Conservation (phyloP, 1,139 yeast species). For the Taphrina sp. region DNA sequence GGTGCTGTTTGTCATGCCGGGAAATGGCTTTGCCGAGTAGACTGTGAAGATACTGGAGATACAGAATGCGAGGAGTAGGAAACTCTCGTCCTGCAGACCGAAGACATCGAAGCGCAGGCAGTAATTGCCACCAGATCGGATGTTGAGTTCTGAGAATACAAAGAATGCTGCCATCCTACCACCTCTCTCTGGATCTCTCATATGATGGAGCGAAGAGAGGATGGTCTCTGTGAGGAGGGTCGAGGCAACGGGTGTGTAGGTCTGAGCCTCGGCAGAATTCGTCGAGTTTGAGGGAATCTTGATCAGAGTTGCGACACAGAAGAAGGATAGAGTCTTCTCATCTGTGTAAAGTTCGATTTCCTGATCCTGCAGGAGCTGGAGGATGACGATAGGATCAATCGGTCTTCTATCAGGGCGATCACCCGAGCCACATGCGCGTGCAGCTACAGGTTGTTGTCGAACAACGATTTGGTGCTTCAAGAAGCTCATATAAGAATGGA, state of each 20-base stretch:
- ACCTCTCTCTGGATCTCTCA: slow-evolving; percentile 11
- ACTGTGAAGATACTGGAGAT: slow-evolving; percentile 42
- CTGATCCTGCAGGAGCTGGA: slow-evolving; percentile 11
- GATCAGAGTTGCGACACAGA: slow-evolving; percentile 12
- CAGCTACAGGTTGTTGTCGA: slow-evolving; percentile 31
- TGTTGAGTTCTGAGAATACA: slow-evolving; percentile 44
- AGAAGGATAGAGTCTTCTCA: slow-evolving; percentile 19
- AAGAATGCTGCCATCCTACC: slow-evolving; percentile 39
- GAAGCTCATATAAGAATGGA: background rate
- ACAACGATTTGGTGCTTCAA: slow-evolving; percentile 4
- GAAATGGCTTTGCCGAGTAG: slow-evolving; percentile 46
- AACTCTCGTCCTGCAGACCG: slow-evolving; percentile 12
- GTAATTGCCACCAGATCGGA: slow-evolving; percentile 45
- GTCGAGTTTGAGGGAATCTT: background rate
- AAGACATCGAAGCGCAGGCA: slow-evolving; percentile 42
- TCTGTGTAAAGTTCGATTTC: slow-evolving; percentile 6
- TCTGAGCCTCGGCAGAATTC: background rate
- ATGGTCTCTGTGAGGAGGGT: slow-evolving; percentile 17
- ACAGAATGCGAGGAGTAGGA: slow-evolving; percentile 37
- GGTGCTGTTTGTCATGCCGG: slow-evolving; percentile 41
- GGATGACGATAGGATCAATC: slow-evolving; percentile 27
- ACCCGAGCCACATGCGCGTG: slow-evolving; percentile 25
- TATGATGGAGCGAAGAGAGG: slow-evolving; percentile 13
- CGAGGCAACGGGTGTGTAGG: slow-evolving; percentile 2
- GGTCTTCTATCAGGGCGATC: slow-evolving; percentile 28